Evolutionary conservation across 768 basidiomycete genomes (phyloP), one percentile per base, ranked within the genome.

Genomic region (Ephemerocybe angulata): DNA sequence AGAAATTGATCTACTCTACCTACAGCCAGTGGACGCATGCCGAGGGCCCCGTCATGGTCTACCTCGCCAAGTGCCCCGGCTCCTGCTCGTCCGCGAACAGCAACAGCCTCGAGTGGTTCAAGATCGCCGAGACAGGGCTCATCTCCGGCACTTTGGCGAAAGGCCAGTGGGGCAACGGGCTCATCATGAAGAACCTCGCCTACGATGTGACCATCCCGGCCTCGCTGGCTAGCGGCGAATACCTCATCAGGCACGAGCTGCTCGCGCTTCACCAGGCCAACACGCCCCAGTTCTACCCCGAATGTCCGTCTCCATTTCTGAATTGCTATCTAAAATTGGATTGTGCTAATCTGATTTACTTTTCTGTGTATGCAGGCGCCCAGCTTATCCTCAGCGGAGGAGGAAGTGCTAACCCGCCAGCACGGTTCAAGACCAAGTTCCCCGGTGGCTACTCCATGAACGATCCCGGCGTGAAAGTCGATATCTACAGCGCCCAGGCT

Each of bases 211-310:
- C 65, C 28, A 72, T 74, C 57, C 72, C 72, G 22, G 58, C 67
- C 15, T 54, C 62, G 3, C 63, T 72, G 43, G 69, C 70, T 19
- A 63, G 67, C 24, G 70, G 70, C 10, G 66, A 74, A 54, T 72
- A 74, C 53, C 64, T 74, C 58, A 72, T 72, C 60, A 66, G 72
- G 64, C 64, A 72, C 60, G 69, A 74, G 57, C 66, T 74, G 13
- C 65, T 74, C 37, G 72, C 72, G 31, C 60, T 74, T 40, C 71
- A 72, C 59, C 69, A 70, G 43, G 69, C 71, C 53, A 72, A 74
- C 58, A 70, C 69, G 8, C 71, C 72, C 22, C 71, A 72, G 56
- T 72, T 72, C 66, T 74, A 72, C 60, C 72, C 72, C 11, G 72
- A 72, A 59, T 74, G 72, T 68, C 31, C 11, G 56, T 57, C 50